Base-by-base conservation (phyloP, 371 early-diverging fungal species). In the Rhizopus arrhizus region DNA sequence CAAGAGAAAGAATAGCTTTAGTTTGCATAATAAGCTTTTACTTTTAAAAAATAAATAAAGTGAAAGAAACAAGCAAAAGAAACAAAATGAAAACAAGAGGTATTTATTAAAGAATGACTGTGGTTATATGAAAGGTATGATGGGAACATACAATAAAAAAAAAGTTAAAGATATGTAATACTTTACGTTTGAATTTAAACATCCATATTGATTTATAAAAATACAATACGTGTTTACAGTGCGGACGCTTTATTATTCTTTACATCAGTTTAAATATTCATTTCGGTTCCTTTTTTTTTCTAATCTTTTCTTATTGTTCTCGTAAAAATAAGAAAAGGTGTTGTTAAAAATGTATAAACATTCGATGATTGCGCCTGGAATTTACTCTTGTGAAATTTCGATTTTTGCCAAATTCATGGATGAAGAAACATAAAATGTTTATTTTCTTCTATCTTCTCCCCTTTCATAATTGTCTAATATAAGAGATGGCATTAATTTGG, bases 1-100 rank as follows among this genome's bases (percentile, higher is more conserved):
- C 56, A 51, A 65, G 41, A 40, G 60, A 54, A 29, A 65, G 32
- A 43, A 65, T n/a, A 32, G 55, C 49, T 56, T 60, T 65, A 32
- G 60, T 56, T 35, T 65, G 60, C 65, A 65, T 64, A 15, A 15
- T 43, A n/a, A 15, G 43, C 15, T 15, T 43, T 43, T 41, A 29
- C 47, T 42, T n/a, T n/a, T 54, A 15, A 53, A 15, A 53, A 35
- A 52, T 34, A 34, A 22, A 43, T 38, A 59, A 42, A 59, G 29
- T 53, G 11, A 59, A 5, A 59, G 40, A 16, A 59, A 33, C 29
- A 35, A 33, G 53, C 22, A 28, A 22, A 22, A 22, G 35, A 16
- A 47, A 40, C 16, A 4, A 47, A 9, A 16, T 45, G 9, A 6
- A 40, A 41, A 38, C 10, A 38, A 49, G 15, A 15, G 29, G 8